Percentiles rank a stretch among this genome's conserved stretches.
Conservation (phyloP, 495 filamentous ascomycete species). For the Elasticomyces elasticus region DNA sequence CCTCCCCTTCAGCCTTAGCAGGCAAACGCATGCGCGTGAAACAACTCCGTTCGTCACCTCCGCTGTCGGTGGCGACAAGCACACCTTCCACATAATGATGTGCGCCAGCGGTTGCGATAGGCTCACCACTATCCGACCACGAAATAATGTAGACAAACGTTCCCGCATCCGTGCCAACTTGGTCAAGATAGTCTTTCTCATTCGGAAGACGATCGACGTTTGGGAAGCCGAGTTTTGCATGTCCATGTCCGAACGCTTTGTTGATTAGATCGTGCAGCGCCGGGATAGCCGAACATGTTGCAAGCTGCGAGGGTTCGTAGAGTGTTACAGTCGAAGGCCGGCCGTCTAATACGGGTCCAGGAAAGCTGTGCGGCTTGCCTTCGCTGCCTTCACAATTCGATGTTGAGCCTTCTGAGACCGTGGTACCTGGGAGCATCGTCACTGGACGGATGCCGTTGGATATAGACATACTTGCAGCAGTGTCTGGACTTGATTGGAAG, state of each 20-base stretch:
- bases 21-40: conserved; percentile 4
- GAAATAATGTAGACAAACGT: conserved; percentile 14
- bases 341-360: conserved; percentile 6
- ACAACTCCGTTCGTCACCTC: background rate
- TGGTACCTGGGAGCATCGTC: no score
- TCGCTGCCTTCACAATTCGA: background rate
- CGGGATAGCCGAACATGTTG: background rate
- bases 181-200: background rate
- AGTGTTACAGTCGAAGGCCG: conserved; percentile 12
- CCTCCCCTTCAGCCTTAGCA: background rate
- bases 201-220: background rate
- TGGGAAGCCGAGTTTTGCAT: background rate
- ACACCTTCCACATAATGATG: conserved; percentile 5
- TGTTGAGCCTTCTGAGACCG: no score
- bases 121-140: background rate
- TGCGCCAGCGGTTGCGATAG: conserved; percentile 10
- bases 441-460: no score
- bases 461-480: background rate
- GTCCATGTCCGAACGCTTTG: conserved; percentile 4
- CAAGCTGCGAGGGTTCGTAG: conserved; percentile 13
- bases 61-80: background rate
- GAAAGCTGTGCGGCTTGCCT: background rate
- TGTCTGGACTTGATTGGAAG: background rate
- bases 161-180: conserved; percentile 8
- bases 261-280: conserved; percentile 5